Conservation (phyloP, 75 land plant genomes). For the Chamaecyparis obtusa region DNA sequence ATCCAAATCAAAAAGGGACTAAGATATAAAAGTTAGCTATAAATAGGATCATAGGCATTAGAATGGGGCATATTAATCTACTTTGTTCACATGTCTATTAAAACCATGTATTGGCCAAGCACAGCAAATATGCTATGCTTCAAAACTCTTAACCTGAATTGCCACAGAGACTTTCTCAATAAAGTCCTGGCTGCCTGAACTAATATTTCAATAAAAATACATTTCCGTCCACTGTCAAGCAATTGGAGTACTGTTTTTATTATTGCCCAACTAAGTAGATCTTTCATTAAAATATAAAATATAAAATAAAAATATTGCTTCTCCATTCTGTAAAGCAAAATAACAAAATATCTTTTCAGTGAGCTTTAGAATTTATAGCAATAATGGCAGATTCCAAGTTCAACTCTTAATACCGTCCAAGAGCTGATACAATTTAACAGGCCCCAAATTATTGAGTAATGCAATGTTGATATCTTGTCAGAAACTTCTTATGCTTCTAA, state of each 20-base stretch:
- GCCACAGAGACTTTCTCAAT: background rate
- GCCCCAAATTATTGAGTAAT: background rate
- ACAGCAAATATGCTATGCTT: background rate
- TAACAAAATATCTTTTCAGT: background rate
- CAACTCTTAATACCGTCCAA: background rate
- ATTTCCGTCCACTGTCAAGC: background rate
- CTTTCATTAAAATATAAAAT: background rate
- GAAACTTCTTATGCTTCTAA: background rate
- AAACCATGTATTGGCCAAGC: background rate
- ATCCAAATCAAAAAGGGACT: too few species aligned
- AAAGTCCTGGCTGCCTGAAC: background rate
- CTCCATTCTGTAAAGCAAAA: background rate
- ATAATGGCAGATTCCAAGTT: background rate
- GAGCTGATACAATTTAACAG: background rate
- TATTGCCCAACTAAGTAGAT: background rate
- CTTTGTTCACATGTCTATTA: too few species aligned
- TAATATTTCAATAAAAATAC: background rate
- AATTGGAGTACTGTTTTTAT: background rate
- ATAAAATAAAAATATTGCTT: background rate
- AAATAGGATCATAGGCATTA: too few species aligned
- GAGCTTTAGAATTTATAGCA: background rate
- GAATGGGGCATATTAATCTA: too few species aligned
- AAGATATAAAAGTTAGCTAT: too few species aligned
- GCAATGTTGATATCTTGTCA: background rate
- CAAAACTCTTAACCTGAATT: background rate